Evolutionary conservation across 441 rosid species (phyloP), one percentile per base, ranked within the genome.

Genomic region (Euphorbia celastroides): DNA sequence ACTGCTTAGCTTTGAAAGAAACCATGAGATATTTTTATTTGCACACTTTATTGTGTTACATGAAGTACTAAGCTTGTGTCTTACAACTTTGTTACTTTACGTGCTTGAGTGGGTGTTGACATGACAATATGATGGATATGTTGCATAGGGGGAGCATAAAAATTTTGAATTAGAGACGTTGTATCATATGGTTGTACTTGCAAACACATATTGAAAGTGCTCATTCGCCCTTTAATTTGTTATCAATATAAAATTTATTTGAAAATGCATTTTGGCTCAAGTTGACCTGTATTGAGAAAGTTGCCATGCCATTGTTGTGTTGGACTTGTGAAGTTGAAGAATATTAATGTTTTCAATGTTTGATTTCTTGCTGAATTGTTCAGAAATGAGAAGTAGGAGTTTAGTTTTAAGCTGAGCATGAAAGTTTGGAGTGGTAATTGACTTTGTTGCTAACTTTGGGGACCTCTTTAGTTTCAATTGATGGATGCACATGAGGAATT

Each of bases 1-100:
- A 25, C 27, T 54, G 61, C 50, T 54, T 22, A 65, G 46, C 23
- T 12, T 46, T 59, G 26, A 65, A 65, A 34, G 36, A 48, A 12
- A 48, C 3, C 38, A 48, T 48, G 31, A 52, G 7, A 32, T 2
- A 23, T 57, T 23, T 25, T 44, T 22, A 23, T 0, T 62, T 27
- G 23, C 48, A 9, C 5, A 1, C 52, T 22, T 20, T 23, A 5
- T 11, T 20, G 12, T 16, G n/a, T 5, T 26, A 14, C n/a, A 62
- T 48, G n/a, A 27, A 10, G n/a, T 46, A 9, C 50, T 55, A 31
- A 23, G 69, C 25, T 7, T 20, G 17, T 54, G 31, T 32, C 3
- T 9, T 25, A 27, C 13, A 52, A 22, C 17, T 65, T n/a, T 31
- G 13, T 11, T 4, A 5, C 23, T 27, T 60, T 1, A 38, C 11